Percentiles rank a stretch among this genome's conserved stretches.
phyloP scores from a whole-genome alignment of 2,329 filamentous ascomycete species.

The Apiospora koreana region DNA sequence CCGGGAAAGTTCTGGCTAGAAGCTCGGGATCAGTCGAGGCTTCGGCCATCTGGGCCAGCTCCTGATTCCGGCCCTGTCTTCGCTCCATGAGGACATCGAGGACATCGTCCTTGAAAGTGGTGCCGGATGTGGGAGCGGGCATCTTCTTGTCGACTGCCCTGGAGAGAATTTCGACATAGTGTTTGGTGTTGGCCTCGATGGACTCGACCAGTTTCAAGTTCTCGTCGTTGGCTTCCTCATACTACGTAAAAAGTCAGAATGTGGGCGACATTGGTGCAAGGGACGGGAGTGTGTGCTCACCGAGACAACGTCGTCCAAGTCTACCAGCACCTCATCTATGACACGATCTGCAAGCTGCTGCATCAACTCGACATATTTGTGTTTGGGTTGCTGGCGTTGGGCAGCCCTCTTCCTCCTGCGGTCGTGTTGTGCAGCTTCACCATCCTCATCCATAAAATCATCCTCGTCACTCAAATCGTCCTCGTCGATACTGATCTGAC shows the following conservation, averaged over 20 bases:
- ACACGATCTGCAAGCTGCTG: conserved; percentile 84
- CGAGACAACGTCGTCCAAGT: conserved; percentile 81
- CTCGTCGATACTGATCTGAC: conserved; percentile 83
- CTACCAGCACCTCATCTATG: conserved; percentile 76
- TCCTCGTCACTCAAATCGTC: conserved; percentile 87
- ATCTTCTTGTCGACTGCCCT: conserved; percentile 85
- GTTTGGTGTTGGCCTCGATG: conserved; percentile 87
- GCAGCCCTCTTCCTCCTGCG: conserved; percentile 51
- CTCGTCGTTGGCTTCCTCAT: conserved; percentile 70
- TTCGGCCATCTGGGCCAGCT: conserved; percentile 68
- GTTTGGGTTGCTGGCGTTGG: conserved; percentile 59
- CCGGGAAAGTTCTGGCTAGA: conserved; percentile 79
- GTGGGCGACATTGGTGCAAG: conserved; percentile 17
- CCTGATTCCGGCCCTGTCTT: conserved; percentile 81
- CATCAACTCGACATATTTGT: conserved; percentile 87
- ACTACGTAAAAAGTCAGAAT: conserved; percentile 49
- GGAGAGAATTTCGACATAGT: conserved; percentile 91
- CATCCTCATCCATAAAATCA: conserved; percentile 81
- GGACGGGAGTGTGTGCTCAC: conserved; percentile 46
- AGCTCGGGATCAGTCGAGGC: conserved; percentile 63
- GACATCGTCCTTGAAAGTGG: conserved; percentile 96
- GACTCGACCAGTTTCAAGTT: conserved; percentile 76
- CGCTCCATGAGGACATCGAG: conserved; percentile 96
- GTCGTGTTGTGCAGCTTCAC: conserved; percentile 59
- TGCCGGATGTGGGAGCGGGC: conserved; percentile 74